These are phyloP conservation scores for Globisporangium spiculum DNA, from an alignment of 352 stramenopile species.

Conservation along the genomic window DNA sequence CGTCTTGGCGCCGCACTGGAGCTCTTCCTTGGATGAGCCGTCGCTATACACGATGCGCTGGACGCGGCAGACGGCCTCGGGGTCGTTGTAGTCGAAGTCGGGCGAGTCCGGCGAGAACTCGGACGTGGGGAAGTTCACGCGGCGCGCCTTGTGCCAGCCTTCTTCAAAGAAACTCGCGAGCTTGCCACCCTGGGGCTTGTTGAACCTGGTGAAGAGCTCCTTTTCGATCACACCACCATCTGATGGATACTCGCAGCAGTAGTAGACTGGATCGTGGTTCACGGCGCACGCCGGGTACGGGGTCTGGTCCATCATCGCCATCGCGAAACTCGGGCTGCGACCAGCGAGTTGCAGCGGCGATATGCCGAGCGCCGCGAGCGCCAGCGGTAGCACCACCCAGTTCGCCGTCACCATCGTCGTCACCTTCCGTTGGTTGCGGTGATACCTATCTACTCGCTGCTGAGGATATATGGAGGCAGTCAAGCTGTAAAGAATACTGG, in stretches of 20 bases:
- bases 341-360: neutral
- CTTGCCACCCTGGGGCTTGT: conserved; percentile 17
- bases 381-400: neutral
- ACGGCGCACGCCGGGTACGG: conserved; percentile 26
- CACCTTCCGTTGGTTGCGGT: neutral
- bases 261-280: conserved; percentile 26
- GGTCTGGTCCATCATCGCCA: conserved; percentile 13
- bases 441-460: neutral
- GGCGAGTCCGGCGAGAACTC: conserved; percentile 22
- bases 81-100: conserved; percentile 11
- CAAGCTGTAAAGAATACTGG: neutral
- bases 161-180: conserved; percentile 19
- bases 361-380: conserved; percentile 1
- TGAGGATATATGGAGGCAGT: too few species aligned
- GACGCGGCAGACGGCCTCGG: conserved; percentile 17
- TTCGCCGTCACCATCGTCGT: neutral
- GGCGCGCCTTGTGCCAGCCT: conserved; percentile 20
- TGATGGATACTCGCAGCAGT: conserved; percentile 28
- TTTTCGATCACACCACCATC: conserved; percentile 3
- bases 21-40: conserved; percentile 8
- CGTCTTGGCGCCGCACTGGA: conserved; percentile 17
- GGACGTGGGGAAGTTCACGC: conserved; percentile 28
- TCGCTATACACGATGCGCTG: conserved; percentile 11
- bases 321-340: neutral
- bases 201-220: conserved; percentile 32